Conservation (phyloP, 164 flowering plant genomes). For the Brasenia schreberi region DNA sequence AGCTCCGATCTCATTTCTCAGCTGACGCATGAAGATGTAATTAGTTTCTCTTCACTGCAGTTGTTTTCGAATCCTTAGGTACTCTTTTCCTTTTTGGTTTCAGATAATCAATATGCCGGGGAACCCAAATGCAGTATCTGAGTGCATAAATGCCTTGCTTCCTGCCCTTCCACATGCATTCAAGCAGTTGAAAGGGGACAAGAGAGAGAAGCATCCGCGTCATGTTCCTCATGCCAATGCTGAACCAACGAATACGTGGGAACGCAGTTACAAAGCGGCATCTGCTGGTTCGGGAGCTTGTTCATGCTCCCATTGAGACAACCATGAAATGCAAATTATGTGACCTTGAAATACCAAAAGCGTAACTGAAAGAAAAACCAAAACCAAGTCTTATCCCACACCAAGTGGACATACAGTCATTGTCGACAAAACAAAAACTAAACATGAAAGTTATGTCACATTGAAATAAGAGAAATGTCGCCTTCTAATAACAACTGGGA, state of each 20-base stretch:
- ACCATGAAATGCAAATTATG: not conserved
- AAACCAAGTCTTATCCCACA: too few relatives aligned
- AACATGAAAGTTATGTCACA: too few relatives aligned
- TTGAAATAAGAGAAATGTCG: too few relatives aligned
- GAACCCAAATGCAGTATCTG: conserved; percentile 90
- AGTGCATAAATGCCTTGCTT: conserved; percentile 80
- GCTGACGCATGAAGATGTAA: not conserved
- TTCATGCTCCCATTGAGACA: conserved; percentile 43
- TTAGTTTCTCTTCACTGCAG: not conserved
- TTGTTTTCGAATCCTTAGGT: not conserved
- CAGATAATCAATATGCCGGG: conserved; percentile 99
- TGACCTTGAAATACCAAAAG: too few relatives aligned
- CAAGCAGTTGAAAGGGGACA: conserved; percentile 85
- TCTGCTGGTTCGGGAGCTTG: conserved; percentile 26
- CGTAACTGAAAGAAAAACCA: too few relatives aligned
- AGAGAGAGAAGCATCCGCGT: conserved; percentile 85
- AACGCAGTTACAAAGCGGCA: conserved; percentile 43
- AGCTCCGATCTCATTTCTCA: not conserved
- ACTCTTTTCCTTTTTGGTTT: not conserved
- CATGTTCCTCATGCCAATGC: conserved; percentile 78
- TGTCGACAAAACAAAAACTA: too few relatives aligned
- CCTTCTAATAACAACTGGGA: too few relatives aligned
- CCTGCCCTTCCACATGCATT: conserved; percentile 88
- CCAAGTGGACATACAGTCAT: too few relatives aligned
- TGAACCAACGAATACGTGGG: conserved; percentile 54